Base-by-base conservation (phyloP, 2,329 filamentous ascomycete species). In the Aspergillus tamarii region DNA sequence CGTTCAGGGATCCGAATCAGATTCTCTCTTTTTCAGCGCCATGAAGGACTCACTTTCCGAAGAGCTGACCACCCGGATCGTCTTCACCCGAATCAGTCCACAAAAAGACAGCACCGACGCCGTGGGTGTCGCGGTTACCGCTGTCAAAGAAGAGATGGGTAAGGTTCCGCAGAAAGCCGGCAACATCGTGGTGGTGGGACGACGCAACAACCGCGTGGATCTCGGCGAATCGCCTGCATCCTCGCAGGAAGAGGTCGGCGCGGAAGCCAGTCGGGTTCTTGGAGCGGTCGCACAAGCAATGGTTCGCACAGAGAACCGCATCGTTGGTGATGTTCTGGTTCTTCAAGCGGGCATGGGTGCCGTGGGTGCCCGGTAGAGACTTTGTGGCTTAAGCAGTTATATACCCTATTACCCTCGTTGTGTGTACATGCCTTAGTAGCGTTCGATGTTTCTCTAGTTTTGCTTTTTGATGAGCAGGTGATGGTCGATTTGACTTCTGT, bases 321-420 rank as follows among this genome's bases (percentile, higher is more conserved):
- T 91, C n/a, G 85, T 84, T 66, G 87, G 89, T 0, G 92, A 90
- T 75, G 78, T 93, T 30, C 79, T 93, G 59, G 85, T 93, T 60
- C 83, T 94, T 32, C 88, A 92, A 77, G 89, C 89, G 43, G 82
- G 77, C 5, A 6, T n/a, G 5, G 19, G 14, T 8, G 16, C 8
- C 10, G 14, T 41, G 39, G 57, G 21, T 34, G 4, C 2, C 23
- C 53, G 30, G 21, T 10, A 55, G 11, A 36, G 12, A 39, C 5
- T 1, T 39, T 39, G 26, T 39, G 32, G 19, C 52, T 39, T n/a
- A 4, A 34, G 6, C 32, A n/a, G 39, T 19, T 26, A 19, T 39
- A 34, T 52, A 26, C 30, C 52, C 34, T 55, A 41, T 26, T 26
- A 26, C 11, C 52, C 1, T 52, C 28, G 48, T 34, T n/a, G 32